phyloP scores from a whole-genome alignment of 176 grass and related monocot species.

The Raddia guianensis region DNA sequence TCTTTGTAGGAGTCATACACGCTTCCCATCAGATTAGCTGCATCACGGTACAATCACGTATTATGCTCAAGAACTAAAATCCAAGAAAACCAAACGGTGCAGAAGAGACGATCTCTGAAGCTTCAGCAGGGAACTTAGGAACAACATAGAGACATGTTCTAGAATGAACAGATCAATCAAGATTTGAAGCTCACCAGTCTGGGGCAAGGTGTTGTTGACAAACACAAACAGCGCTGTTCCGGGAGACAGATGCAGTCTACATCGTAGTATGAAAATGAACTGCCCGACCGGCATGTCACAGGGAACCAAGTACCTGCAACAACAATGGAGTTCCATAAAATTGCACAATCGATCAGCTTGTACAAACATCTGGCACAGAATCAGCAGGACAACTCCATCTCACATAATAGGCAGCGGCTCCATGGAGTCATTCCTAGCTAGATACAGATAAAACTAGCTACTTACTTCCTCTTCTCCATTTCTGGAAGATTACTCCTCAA shows the following conservation, averaged over 20 bases:
- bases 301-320: slow-evolving; percentile 38
- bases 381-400: not conserved
- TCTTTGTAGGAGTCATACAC: slow-evolving; percentile 73
- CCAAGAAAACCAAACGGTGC: not conserved
- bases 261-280: slow-evolving; percentile 70
- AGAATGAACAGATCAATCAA: not conserved
- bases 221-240: slow-evolving; percentile 84
- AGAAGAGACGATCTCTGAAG: not conserved
- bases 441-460: not conserved
- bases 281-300: slow-evolving; percentile 63
- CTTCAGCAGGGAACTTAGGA: not conserved
- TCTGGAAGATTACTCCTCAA: slow-evolving; percentile 38
- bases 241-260: slow-evolving; percentile 58
- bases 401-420: not conserved
- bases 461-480: slow-evolving; percentile 52
- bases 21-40: slow-evolving; percentile 56
- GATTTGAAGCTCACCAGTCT: slow-evolving; percentile 50
- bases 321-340: not conserved
- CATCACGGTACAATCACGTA: no score
- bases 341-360: not conserved
- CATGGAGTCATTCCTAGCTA: not conserved
- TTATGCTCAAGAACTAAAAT: not conserved
- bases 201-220: slow-evolving; percentile 75
- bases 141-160: not conserved
- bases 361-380: not conserved